Base-by-base conservation (phyloP, 768 basidiomycete species). In the Lentinus brumalis region DNA sequence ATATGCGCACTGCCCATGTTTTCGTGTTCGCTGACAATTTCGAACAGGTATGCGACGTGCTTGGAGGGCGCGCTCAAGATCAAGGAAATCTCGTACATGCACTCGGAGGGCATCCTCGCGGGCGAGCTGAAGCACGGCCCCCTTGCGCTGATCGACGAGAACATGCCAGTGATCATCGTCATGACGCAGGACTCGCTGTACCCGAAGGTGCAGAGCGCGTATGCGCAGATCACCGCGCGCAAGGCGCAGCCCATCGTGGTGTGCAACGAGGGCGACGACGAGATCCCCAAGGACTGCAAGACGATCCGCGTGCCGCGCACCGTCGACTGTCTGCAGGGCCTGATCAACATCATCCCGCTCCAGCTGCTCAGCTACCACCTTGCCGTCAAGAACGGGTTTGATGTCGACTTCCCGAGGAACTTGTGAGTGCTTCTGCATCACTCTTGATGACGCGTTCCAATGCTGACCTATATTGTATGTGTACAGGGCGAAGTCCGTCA, bases 61-160 rank as follows among this genome's bases (percentile, higher is more conserved):
- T 82, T 99, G 50, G 97, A 99, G 75, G 97, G 96, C 58, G 97
- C 97, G 7, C 79, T 99, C 69, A 99, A 99, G 83, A 98, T 99
- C 80, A 99, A 99, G 80, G 97, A 98, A 81, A 96, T 98, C 74
- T 92, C 91, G 57, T 98, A 98, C 78, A 89, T 92, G 85, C 88
- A 88, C 73, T 86, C 85, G 1, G 87, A 88, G 77, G 90, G 90
- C 72, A 98, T 98, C 74, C 87, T 99, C 58, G 97, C 97, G 26
- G 97, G 97, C 67, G 97, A 99, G 79, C 81, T 99, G 66, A 99
- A 99, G 81, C 97, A 99, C 73, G 97, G 97, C 47, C 97, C 97
- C 57, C 87, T 99, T 57, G 97, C 97, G 56, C 79, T 99, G 67
- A 91, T 99, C 69, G 97, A 99, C 72, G 97, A 98, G 79, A 95